These are phyloP conservation scores for Endoconidiophora polonica DNA, from an alignment of 2,329 filamentous ascomycete genomes.

Conservation along the genomic window DNA sequence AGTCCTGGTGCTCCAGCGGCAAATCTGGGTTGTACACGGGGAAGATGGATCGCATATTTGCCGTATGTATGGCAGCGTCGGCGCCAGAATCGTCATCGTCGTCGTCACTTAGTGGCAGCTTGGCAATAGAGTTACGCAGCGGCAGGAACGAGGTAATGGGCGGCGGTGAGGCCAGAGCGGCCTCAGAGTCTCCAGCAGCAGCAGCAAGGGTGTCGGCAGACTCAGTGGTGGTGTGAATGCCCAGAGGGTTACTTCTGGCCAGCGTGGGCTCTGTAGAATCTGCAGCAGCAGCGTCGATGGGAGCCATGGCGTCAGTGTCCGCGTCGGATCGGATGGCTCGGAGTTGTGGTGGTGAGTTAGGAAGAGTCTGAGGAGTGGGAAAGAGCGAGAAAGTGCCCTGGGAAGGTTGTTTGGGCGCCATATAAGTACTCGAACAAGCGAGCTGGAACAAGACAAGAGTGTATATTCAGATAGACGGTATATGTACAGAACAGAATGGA, in stretches of 20 bases:
- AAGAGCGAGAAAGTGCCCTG: slow-evolving; percentile 11
- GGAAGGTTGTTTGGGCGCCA: slow-evolving; percentile 5
- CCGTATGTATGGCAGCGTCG: slow-evolving; percentile 17
- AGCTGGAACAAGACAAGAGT: not conserved
- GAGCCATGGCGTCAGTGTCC: not conserved
- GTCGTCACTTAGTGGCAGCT: slow-evolving; percentile 28
- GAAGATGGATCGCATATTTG: slow-evolving; percentile 54
- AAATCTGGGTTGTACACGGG: slow-evolving; percentile 55
- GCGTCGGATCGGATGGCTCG: not conserved
- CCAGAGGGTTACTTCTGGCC: not conserved
- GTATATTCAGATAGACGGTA: not conserved
- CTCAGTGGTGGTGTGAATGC: not conserved
- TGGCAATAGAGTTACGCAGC: slow-evolving; percentile 40
- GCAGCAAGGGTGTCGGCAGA: not conserved
- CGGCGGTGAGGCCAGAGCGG: slow-evolving; percentile 3
- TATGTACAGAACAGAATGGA: not conserved
- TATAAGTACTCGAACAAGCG: not conserved
- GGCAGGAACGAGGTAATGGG: slow-evolving; percentile 5
- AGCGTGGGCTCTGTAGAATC: not conserved
- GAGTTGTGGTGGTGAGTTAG: slow-evolving; percentile 7
- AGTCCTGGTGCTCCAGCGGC: slow-evolving; percentile 49
- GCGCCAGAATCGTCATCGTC: slow-evolving; percentile 13
- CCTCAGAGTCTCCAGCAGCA: slow-evolving; percentile 1
- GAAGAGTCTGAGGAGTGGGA: not conserved
- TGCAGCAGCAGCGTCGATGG: slow-evolving; percentile 1